Evolutionary conservation across 257 asterid genomes (phyloP).

Genomic region (Avicennia marina): DNA sequence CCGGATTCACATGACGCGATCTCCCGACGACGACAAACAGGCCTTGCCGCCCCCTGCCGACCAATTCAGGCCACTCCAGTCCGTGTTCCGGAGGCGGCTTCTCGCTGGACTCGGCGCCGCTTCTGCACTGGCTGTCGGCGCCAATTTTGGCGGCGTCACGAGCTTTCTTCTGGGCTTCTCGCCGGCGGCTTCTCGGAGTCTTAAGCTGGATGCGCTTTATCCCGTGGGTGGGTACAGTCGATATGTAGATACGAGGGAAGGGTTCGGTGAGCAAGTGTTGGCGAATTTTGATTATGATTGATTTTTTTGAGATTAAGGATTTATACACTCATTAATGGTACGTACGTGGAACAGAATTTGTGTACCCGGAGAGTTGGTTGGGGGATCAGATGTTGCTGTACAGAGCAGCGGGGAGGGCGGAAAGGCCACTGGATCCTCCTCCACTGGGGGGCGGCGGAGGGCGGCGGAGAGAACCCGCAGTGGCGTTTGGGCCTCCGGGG

Average conservation of each 20-base stretch:
- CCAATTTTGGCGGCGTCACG: constrained; percentile 75
- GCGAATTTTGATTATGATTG: background rate
- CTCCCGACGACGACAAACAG: constrained; percentile 35
- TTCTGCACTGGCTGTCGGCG: constrained; percentile 63
- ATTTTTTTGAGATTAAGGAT: constrained; percentile 8
- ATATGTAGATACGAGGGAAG: constrained; percentile 55
- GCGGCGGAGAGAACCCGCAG: constrained; percentile 59
- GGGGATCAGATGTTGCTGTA: constrained; percentile 81
- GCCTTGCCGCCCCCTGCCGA: constrained; percentile 37
- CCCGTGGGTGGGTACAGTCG: constrained; percentile 71
- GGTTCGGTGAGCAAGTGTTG: constrained; percentile 57
- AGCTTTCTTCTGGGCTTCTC: constrained; percentile 70
- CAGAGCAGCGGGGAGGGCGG: constrained; percentile 75
- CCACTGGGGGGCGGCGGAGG: constrained; percentile 31
- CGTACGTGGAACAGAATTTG: constrained; percentile 48
- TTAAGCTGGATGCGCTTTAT: constrained; percentile 75
- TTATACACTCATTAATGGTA: background rate
- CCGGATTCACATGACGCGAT: constrained; percentile 39
- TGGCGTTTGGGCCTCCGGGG: constrained; percentile 96
- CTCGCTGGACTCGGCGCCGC: constrained; percentile 63
- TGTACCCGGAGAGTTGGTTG: constrained; percentile 80
- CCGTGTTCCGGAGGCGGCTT: constrained; percentile 66
- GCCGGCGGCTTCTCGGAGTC: constrained; percentile 63
- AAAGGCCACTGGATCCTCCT: constrained; percentile 72
- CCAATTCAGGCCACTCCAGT: constrained; percentile 56